phyloP scores from a whole-genome alignment of 108 stramenopile genomes.

The Pseudonitzschia delicatissima region DNA sequence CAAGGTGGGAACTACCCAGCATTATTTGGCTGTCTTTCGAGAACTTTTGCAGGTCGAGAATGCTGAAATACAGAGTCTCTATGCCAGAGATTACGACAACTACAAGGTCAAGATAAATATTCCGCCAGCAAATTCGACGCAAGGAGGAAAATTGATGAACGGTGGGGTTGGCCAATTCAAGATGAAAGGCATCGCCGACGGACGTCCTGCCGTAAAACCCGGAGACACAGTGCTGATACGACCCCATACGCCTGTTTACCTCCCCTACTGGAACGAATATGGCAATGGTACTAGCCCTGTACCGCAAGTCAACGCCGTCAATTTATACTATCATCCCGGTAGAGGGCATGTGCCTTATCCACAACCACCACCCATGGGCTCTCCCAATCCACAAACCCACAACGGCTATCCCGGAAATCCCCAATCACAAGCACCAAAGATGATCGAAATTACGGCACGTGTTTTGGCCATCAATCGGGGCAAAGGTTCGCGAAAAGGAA shows the following conservation, averaged over 20 bases:
- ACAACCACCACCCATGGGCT: neutral
- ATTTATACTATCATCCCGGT: neutral
- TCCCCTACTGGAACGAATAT: neutral
- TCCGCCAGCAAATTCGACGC: neutral
- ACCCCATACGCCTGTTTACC: slow-evolving; percentile 24
- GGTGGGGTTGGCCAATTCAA: neutral
- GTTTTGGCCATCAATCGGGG: slow-evolving; percentile 31
- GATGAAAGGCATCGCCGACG: slow-evolving; percentile 55
- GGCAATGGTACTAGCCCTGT: neutral
- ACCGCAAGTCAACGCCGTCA: neutral
- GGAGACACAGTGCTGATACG: slow-evolving; percentile 62
- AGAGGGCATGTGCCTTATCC: neutral
- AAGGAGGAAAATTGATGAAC: neutral
- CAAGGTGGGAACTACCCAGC: neutral
- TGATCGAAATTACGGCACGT: slow-evolving; percentile 15
- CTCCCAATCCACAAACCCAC: no score
- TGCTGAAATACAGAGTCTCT: slow-evolving; percentile 19
- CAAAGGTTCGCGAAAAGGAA: neutral
- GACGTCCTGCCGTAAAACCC: slow-evolving; percentile 46
- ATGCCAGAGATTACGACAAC: slow-evolving; percentile 22
- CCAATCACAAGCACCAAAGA: neutral
- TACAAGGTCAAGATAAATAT: slow-evolving; percentile 7
- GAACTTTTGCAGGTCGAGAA: slow-evolving; percentile 19
- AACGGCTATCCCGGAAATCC: neutral
- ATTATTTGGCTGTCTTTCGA: slow-evolving; percentile 14